Evolutionary conservation across 1,139 yeast genomes (phyloP).

Genomic region (Pneumocystis sp.): DNA sequence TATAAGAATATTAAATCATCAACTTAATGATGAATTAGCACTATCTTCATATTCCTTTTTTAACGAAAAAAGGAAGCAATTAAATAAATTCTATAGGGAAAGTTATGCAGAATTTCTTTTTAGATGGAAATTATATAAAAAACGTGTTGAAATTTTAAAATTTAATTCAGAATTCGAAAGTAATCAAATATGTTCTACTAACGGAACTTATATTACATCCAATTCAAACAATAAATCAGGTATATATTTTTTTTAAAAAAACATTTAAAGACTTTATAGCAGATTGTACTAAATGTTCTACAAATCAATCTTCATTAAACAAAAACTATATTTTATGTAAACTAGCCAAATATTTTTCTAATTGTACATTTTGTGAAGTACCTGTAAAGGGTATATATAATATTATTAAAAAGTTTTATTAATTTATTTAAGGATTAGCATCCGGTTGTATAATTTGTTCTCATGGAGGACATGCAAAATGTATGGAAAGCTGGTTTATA

Average conservation of each 20-base stretch:
- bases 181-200: background rate
- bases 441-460: background rate
- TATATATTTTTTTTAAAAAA: background rate
- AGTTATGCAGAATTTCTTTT: slow-evolving; percentile 71
- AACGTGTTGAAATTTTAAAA: slow-evolving; percentile 62
- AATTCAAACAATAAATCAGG: background rate
- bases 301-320: background rate
- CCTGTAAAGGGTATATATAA: background rate
- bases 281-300: background rate
- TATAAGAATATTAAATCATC: slow-evolving; percentile 42
- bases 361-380: slow-evolving; percentile 3
- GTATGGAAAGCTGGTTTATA: slow-evolving; percentile 4
- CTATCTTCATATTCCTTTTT: slow-evolving; percentile 27
- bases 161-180: slow-evolving; percentile 31
- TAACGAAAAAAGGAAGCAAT: slow-evolving; percentile 33
- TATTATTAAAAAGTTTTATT: background rate
- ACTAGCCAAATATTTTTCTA: background rate
- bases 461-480: slow-evolving; percentile 5
- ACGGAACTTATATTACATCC: background rate
- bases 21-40: slow-evolving; percentile 35
- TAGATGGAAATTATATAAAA: slow-evolving; percentile 69
- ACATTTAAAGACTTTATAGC: background rate
- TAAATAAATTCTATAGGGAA: slow-evolving; percentile 40
- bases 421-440: slow-evolving; percentile 1
- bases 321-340: slow-evolving; percentile 2